A percentile compares a stretch with the other conserved stretches of the same genome.
Evolutionary conservation across 1,139 yeast species (phyloP).

Genomic region (Yamadazyma siamensis): DNA sequence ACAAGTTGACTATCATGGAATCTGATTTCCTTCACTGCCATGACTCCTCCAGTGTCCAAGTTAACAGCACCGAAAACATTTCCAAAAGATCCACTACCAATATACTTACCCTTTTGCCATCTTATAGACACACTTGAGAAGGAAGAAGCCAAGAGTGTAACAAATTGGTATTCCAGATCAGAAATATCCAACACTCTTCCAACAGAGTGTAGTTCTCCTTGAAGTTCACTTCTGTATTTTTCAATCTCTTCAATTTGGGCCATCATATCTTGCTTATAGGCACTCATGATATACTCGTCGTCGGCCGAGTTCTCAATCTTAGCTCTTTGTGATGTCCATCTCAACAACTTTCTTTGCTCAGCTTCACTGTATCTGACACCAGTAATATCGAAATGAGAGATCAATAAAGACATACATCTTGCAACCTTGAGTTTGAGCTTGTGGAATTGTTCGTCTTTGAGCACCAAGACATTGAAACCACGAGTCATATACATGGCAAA

Average conservation of each 20-base stretch:
- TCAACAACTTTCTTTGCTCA: conserved; percentile 53
- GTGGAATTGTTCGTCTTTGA: conserved; percentile 74
- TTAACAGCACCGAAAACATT: conserved; percentile 90
- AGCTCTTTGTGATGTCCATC: conserved; percentile 49
- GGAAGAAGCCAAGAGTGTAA: conserved; percentile 83
- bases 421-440: conserved; percentile 80
- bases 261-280: conserved; percentile 58
- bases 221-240: conserved; percentile 46
- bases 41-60: conserved; percentile 90
- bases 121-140: conserved; percentile 88
- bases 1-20: conserved; percentile 88
- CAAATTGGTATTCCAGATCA: conserved; percentile 82
- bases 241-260: conserved; percentile 60
- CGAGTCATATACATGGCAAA: conserved; percentile 94
- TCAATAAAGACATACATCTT: conserved; percentile 87
- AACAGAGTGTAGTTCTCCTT: conserved; percentile 52
- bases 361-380: conserved; percentile 94
- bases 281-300: conserved; percentile 56
- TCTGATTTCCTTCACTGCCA: conserved; percentile 95
- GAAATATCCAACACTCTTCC: conserved; percentile 89
- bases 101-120: conserved; percentile 94
- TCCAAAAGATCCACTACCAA: conserved; percentile 97
- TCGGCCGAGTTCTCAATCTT: conserved; percentile 52
- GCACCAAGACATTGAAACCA: conserved; percentile 82
- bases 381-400: conserved; percentile 96